A percentile compares a stretch with the other conserved stretches of the same genome.
These are phyloP conservation scores for Suhomyces sp. DNA, from an alignment of 805 yeast genomes.

Conservation along the genomic window DNA sequence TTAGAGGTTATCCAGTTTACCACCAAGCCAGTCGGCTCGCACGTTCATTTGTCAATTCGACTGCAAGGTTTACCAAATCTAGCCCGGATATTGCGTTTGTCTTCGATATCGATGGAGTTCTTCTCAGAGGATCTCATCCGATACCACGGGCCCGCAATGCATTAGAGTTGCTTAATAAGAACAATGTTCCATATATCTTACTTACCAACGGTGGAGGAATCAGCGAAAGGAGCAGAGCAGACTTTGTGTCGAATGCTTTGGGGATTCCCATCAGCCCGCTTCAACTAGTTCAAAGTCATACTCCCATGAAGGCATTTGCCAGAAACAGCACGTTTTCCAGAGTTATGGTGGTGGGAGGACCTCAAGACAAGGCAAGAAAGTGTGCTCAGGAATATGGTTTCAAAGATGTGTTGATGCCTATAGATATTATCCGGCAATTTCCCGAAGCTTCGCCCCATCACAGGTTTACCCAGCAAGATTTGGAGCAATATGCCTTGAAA, in stretches of 20 bases:
- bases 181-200: conserved; percentile 71
- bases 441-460: conserved; percentile 70
- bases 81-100: conserved; percentile 26
- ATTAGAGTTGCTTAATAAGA: conserved; percentile 47
- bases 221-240: conserved; percentile 58
- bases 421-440: conserved; percentile 61
- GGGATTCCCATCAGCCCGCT: conserved; percentile 46
- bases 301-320: conserved; percentile 69
- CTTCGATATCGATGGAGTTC: conserved; percentile 79
- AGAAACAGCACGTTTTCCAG: conserved; percentile 45
- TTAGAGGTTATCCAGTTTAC: not conserved
- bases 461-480: conserved; percentile 44
- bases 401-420: conserved; percentile 65
- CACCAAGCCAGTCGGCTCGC: not conserved
- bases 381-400: conserved; percentile 82
- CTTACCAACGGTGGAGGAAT: conserved; percentile 91
- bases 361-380: conserved; percentile 59
- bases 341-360: conserved; percentile 85
- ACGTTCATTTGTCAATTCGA: not conserved
- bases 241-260: conserved; percentile 46
- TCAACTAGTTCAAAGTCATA: conserved; percentile 83
- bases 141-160: conserved; percentile 66
- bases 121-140: conserved; percentile 68
- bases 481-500: conserved; percentile 39
- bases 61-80: not conserved